Conservation (phyloP, 139 green algal genomes). For the Volvox africanus region DNA sequence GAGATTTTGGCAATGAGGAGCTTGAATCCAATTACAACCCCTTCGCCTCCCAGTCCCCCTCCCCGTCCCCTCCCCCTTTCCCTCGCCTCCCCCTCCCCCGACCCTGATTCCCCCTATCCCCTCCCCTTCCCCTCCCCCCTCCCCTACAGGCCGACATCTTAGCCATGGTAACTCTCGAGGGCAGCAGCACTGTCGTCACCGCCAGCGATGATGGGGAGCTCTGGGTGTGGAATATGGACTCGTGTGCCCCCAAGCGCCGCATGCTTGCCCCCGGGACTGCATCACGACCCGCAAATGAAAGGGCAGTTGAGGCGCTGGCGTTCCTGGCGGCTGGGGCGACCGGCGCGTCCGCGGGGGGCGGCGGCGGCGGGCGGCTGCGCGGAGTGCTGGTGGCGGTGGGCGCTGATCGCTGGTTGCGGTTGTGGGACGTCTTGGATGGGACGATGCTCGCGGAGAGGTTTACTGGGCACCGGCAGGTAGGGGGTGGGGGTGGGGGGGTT, state of each 20-base stretch:
- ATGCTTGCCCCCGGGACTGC: slow-evolving; percentile 36
- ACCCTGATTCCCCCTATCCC: neutral
- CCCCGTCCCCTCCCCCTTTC: neutral
- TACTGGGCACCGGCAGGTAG: slow-evolving; percentile 45
- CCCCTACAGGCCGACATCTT: slow-evolving; percentile 64
- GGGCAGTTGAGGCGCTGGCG: slow-evolving; percentile 59
- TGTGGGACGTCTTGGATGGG: slow-evolving; percentile 57
- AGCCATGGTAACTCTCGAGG: slow-evolving; percentile 58
- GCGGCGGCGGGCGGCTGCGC: slow-evolving; percentile 3
- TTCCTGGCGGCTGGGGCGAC: slow-evolving; percentile 54
- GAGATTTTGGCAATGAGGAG: too few relatives aligned
- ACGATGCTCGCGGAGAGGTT: slow-evolving; percentile 49
- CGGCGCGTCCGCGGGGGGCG: neutral
- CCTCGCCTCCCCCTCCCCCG: neutral
- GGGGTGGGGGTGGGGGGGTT: neutral
- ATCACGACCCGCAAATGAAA: slow-evolving; percentile 52
- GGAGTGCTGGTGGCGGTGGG: slow-evolving; percentile 48
- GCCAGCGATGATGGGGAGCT: slow-evolving; percentile 61
- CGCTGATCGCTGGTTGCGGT: slow-evolving; percentile 57
- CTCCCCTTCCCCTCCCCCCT: neutral
- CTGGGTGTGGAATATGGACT: slow-evolving; percentile 60
- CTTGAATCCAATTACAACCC: too few relatives aligned
- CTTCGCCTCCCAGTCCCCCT: neutral
- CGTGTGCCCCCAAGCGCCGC: slow-evolving; percentile 41
- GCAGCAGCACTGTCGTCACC: slow-evolving; percentile 55